phyloP scores from a whole-genome alignment of 305 asterid genomes.

The Nicotiana rustica region DNA sequence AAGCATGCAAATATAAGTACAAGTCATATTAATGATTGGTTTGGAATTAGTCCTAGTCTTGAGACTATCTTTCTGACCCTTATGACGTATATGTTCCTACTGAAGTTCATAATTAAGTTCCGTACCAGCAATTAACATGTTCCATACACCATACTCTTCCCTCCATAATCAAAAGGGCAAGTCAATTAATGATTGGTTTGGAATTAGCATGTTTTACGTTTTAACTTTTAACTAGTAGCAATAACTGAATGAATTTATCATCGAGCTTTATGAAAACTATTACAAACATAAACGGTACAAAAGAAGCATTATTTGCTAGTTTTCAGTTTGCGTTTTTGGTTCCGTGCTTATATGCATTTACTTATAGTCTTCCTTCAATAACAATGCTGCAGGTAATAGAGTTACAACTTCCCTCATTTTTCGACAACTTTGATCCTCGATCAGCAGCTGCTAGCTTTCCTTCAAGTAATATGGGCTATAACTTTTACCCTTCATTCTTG shows the following conservation, averaged over 20 bases:
- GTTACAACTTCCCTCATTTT: conserved; percentile 92
- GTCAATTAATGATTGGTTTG: too few relatives aligned
- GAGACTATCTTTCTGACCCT: conserved; percentile 14
- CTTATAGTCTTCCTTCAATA: conserved; percentile 14
- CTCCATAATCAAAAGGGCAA: not conserved
- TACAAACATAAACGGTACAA: not conserved
- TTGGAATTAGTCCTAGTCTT: not conserved
- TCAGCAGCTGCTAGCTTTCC: conserved; percentile 93
- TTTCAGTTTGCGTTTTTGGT: not conserved
- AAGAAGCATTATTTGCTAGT: conserved; percentile 1
- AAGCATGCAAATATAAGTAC: not conserved
- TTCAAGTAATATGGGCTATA: conserved; percentile 60
- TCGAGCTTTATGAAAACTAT: not conserved
- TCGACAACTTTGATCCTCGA: conserved; percentile 91
- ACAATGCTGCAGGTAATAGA: conserved; percentile 71
- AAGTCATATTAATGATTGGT: conserved; percentile 9
- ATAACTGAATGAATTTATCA: not conserved
- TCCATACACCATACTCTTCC: not conserved
- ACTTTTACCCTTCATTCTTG: not conserved
- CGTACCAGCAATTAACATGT: not conserved
- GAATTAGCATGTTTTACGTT: not conserved
- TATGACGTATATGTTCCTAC: not conserved
- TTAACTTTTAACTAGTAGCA: not conserved
- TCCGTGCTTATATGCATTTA: conserved; percentile 19
- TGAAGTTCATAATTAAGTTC: conserved; percentile 11